These are phyloP conservation scores for Candida maltosa DNA, from an alignment of 805 yeast genomes.

Conservation along the genomic window DNA sequence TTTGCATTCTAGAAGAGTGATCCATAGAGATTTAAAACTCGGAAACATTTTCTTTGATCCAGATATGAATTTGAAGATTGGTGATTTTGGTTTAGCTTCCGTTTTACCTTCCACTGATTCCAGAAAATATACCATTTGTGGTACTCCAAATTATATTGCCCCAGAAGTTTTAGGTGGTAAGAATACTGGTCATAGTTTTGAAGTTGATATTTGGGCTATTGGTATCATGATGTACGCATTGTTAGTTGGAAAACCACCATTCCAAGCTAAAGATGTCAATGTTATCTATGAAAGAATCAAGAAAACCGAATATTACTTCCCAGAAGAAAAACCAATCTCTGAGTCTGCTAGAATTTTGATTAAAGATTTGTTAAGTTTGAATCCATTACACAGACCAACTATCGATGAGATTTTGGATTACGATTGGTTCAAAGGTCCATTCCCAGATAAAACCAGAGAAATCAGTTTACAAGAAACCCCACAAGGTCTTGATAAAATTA, in stretches of 20 bases:
- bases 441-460: constrained; percentile 68
- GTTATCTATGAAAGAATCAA: constrained; percentile 90
- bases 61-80: constrained; percentile 90
- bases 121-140: constrained; percentile 91
- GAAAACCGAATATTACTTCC: constrained; percentile 75
- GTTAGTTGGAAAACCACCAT: constrained; percentile 93
- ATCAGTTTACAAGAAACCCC: constrained; percentile 65
- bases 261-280: constrained; percentile 92
- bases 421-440: constrained; percentile 83
- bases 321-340: constrained; percentile 64
- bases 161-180: constrained; percentile 95
- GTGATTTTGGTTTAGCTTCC: constrained; percentile 98
- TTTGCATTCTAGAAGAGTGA: constrained; percentile 86
- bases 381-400: constrained; percentile 80
- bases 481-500: constrained; percentile 47
- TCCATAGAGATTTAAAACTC: constrained; percentile 92
- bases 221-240: constrained; percentile 96
- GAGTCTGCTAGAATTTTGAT: constrained; percentile 72
- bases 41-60: constrained; percentile 95
- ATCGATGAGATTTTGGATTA: constrained; percentile 75
- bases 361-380: constrained; percentile 65
- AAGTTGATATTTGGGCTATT: constrained; percentile 96
- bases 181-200: constrained; percentile 84
- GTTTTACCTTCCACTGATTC: constrained; percentile 67
- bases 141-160: constrained; percentile 98